Conservation (phyloP, 192 early-diverging fungal species). For the Oehlia diaphana region DNA sequence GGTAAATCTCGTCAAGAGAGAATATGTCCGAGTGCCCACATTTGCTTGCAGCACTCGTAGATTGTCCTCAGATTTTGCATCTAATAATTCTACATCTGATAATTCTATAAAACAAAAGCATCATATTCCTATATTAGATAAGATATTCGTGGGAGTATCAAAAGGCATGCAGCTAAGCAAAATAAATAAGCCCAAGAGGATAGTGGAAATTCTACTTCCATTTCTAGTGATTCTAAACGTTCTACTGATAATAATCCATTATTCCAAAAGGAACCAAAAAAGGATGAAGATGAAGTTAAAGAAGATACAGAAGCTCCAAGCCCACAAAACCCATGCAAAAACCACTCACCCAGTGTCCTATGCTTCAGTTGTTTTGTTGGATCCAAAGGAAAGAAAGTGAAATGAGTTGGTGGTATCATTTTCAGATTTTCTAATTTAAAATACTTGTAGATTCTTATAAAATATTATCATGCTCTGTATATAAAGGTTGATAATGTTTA, state of each 20-base stretch:
- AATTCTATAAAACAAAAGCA: background rate
- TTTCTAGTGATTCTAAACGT: background rate
- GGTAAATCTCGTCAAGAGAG: background rate
- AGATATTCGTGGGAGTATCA: constrained; percentile 6
- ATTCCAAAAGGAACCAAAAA: background rate
- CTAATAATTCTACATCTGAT: background rate
- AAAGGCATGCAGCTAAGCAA: constrained; percentile 16
- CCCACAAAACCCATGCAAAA: constrained; percentile 32
- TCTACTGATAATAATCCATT: background rate
- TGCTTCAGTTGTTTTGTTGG: constrained; percentile 30
- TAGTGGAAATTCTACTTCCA: background rate
- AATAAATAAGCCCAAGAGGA: constrained; percentile 24
- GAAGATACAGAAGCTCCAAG: constrained; percentile 14
- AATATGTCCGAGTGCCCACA: constrained; percentile 18
- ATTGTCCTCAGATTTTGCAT: background rate
- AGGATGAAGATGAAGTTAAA: constrained; percentile 14
- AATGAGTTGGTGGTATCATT: constrained; percentile 17
- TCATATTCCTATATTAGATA: constrained; percentile 1
- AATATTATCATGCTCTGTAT: too few species aligned
- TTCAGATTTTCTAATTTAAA: constrained; percentile 28
- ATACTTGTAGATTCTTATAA: too few species aligned
- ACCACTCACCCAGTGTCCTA: constrained; percentile 25
- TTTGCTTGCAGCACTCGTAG: constrained; percentile 29
- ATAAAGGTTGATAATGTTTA: too few species aligned
- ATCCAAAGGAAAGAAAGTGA: constrained; percentile 26